Percentiles rank a stretch among this genome's conserved stretches.
phyloP scores from a whole-genome alignment of 2,329 filamentous ascomycete species.

The Clonostachys solani region DNA sequence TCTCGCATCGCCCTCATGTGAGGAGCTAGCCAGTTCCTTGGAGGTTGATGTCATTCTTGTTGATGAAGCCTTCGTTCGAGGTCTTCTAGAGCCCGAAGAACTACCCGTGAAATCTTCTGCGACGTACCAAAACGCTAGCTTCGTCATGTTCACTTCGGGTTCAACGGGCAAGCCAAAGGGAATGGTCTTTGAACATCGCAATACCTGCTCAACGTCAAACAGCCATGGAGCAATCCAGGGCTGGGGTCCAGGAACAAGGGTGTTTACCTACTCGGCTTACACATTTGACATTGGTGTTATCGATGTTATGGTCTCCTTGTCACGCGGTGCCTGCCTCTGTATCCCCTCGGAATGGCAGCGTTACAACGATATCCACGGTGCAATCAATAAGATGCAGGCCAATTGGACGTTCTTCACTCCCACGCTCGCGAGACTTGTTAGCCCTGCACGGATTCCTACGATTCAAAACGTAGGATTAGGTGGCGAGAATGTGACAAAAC shows the following conservation, averaged over 20 bases:
- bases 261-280: constrained; percentile 42
- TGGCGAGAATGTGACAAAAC: constrained; percentile 3
- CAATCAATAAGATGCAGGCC: constrained; percentile 3
- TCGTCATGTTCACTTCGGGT: constrained; percentile 12
- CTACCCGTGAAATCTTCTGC: too few relatives aligned
- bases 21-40: not conserved
- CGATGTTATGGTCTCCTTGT: constrained; percentile 39
- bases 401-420: constrained; percentile 3
- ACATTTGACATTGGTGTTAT: constrained; percentile 40
- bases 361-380: constrained; percentile 4
- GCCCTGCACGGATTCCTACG: not conserved
- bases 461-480: constrained; percentile 2
- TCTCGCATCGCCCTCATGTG: not conserved
- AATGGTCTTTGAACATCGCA: constrained; percentile 10
- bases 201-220: constrained; percentile 16
- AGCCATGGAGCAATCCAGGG: constrained; percentile 19
- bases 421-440: not conserved
- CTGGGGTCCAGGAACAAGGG: constrained; percentile 8
- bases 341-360: constrained; percentile 30
- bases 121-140: constrained; percentile 4
- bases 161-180: constrained; percentile 13
- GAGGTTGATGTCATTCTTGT: not conserved
- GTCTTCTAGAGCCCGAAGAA: not conserved
- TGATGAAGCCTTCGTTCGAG: not conserved
- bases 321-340: constrained; percentile 31